Base-by-base conservation (phyloP, 192 early-diverging fungal genomes). In the Backusella parvicylindrica region DNA sequence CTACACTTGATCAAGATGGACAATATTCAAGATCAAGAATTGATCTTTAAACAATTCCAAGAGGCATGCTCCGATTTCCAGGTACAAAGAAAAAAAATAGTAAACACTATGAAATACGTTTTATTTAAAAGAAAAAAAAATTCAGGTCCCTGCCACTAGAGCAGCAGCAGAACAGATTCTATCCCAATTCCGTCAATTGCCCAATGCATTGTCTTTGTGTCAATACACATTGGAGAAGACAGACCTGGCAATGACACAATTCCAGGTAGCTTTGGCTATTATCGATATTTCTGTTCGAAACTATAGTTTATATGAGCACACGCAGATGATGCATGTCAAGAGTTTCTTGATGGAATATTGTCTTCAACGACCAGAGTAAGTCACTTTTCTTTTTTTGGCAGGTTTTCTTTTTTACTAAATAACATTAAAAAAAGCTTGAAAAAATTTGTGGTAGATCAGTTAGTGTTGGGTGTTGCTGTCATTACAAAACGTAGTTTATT, bases 401-500 rank as follows among this genome's bases (percentile, higher is more conserved):
- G 6, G 16, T 1, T 50, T n/a, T 50, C 6, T 6, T 2, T 23
- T 6, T 50, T 21, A n/a, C 49, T 50, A 56, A 56, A 56, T 26
- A 56, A 23, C n/a, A 56, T 31, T 6, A 47, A 47, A 47, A 47
- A 8, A 31, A 86, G 88, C 13, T 49, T 90, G 12, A 74, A 77
- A 23, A 83, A 83, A 9, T 91, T 86, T 72, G 88, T 88, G 6
- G 81, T 82, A 32, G 86, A 88, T 64, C 83, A 86, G 67, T 69
- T 90, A 8, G 79, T 91, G 16, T 78, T 86, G 56, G 83, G 89
- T 6, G 82, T 90, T 31, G 81, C 92, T 37, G 82, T 91, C 6
- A 87, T 91, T 67, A 88, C 86, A 12, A 93, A 93, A 71, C 82
- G 90, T 35, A 86, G 90, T 23, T 88, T 87, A 72, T 79, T 90